Percentiles rank a stretch among this genome's conserved stretches.
Evolutionary conservation across 768 basidiomycete genomes (phyloP).

Genomic region (Paxillus ammoniavirescens): DNA sequence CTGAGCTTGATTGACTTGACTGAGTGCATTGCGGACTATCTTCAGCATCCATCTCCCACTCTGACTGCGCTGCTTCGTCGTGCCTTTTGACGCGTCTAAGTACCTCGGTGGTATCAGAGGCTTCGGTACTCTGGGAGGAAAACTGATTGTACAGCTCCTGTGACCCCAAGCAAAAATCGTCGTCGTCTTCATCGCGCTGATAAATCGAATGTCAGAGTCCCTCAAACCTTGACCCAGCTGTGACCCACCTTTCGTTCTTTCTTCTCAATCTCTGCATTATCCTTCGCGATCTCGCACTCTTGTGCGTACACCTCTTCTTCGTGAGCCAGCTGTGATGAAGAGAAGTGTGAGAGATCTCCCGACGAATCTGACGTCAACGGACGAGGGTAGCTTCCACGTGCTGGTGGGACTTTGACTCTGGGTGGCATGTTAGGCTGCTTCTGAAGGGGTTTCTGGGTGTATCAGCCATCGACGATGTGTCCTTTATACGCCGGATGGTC

Average conservation of each 20-base stretch:
- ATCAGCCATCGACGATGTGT: neutral
- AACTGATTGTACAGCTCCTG: slow-evolving; percentile 5
- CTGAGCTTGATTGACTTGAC: neutral
- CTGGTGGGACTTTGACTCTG: neutral
- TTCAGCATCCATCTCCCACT: neutral
- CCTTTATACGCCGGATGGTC: neutral
- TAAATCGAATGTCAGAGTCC: neutral
- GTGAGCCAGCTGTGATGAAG: slow-evolving; percentile 11
- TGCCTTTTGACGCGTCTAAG: neutral
- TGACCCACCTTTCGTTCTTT: slow-evolving; percentile 2
- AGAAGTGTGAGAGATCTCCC: neutral
- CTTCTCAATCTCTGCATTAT: slow-evolving; percentile 6
- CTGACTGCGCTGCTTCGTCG: neutral
- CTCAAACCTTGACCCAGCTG: neutral
- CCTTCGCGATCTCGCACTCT: slow-evolving; percentile 1
- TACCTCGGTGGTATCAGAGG: neutral
- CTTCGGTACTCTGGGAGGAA: slow-evolving; percentile 7
- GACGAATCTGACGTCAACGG: slow-evolving; percentile 11
- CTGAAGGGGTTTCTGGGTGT: neutral
- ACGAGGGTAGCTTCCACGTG: slow-evolving; percentile 7
- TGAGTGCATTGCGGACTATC: neutral
- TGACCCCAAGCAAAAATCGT: slow-evolving; percentile 4
- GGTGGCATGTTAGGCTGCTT: neutral
- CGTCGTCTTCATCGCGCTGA: slow-evolving; percentile 11
- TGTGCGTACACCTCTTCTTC: slow-evolving; percentile 6